These are phyloP conservation scores for Tetraselmis chui DNA, from an alignment of 139 green algal genomes.

Conservation along the genomic window DNA sequence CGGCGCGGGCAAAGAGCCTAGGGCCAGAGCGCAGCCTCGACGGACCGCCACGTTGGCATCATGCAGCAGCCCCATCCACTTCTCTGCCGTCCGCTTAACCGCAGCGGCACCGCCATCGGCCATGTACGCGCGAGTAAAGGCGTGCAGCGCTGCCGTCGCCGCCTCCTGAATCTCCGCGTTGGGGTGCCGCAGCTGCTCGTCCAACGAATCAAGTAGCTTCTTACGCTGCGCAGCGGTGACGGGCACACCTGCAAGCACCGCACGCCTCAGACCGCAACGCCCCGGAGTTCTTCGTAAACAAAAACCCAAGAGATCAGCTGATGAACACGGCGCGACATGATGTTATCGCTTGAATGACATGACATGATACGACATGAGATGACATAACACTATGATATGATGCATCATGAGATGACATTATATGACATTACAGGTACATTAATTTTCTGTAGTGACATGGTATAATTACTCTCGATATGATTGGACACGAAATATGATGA, in stretches of 20 bases:
- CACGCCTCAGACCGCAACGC: too few species aligned
- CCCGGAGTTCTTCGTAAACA: too few species aligned
- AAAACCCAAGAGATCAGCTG: too few species aligned
- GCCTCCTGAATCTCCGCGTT: constrained; percentile 54
- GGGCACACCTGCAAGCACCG: background rate
- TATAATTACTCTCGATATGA: too few species aligned
- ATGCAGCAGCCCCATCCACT: constrained; percentile 20
- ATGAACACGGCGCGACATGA: too few species aligned
- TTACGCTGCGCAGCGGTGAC: background rate
- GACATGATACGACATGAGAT: too few species aligned
- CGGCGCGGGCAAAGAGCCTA: constrained; percentile 39
- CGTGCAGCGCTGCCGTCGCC: constrained; percentile 47
- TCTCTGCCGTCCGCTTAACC: background rate
- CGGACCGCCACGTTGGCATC: constrained; percentile 51
- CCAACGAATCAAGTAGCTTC: constrained; percentile 42
- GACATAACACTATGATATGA: too few species aligned
- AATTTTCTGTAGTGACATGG: too few species aligned
- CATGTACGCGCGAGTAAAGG: constrained; percentile 39
- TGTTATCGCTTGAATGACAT: too few species aligned
- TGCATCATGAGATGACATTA: too few species aligned
- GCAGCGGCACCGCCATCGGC: constrained; percentile 18
- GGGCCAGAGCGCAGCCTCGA: constrained; percentile 35
- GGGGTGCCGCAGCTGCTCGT: constrained; percentile 71
- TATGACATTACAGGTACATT: too few species aligned
- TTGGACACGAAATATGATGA: too few species aligned